Base-by-base conservation (phyloP, 2,329 filamentous ascomycete species). In the Colletotrichum plurivorum region DNA sequence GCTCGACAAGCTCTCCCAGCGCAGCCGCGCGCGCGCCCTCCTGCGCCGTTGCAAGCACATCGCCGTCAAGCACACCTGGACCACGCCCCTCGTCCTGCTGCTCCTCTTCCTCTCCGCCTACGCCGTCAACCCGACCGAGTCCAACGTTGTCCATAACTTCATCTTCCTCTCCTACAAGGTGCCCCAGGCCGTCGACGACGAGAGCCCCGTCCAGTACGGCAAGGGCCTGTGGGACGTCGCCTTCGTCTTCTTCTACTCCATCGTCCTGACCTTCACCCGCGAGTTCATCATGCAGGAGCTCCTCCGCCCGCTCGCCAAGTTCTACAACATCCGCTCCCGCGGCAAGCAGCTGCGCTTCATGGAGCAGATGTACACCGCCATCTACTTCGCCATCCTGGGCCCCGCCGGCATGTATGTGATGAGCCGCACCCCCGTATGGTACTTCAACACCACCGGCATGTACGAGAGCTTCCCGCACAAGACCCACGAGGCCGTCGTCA, bases 211-310 rank as follows among this genome's bases (percentile, higher is more conserved):
- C 27, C 89, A 91, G 77, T 94, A 93, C 79, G 91, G 89, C 75
- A 94, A 94, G 75, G 92, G 92, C 25, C 83, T 79, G 39, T 86
- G 87, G 75, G 92, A 94, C 76, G 84, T 93, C 52, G 88, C 88
- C 13, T 93, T 94, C 72, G 90, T 94, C 51, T 85, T 82, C 53
- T 94, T 93, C 81, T 94, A 94, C 79, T 90, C 87, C 16, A 81
- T 93, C 56, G 86, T 93, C 20, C 83, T 94, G 66, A 89, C 89
- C 58, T 94, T 94, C 79, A 92, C 90, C 2, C 89, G 92, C 69
- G 92, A 94, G 76, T 93, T 93, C 75, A 82, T 92, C 76, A 94
- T 93, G 91, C 90, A 93, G 77, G 87, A 90, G 64, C 69, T 93
- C 51, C 87, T 94, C 65, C 86, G 87, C 8, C 92, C 92, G 0